phyloP scores from a whole-genome alignment of 2,329 filamentous ascomycete species.

The Diaporthe citrichinensis region DNA sequence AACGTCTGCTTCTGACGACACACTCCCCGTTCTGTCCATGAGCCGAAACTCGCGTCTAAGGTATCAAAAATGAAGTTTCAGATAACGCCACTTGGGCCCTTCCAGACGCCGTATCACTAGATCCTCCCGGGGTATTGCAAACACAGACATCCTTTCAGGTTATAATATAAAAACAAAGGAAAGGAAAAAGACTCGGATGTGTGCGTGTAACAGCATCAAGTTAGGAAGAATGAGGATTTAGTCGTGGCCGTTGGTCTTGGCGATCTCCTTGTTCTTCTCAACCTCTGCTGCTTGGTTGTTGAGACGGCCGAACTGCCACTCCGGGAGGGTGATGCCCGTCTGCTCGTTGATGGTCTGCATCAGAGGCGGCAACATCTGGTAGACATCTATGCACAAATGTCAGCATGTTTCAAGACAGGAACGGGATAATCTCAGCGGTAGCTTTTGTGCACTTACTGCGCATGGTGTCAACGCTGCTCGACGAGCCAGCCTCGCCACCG shows the following conservation, averaged over 20 bases:
- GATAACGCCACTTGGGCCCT: background rate
- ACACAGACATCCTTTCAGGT: background rate
- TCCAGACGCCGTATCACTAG: background rate
- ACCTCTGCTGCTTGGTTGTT: slow-evolving; percentile 50
- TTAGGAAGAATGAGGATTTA: background rate
- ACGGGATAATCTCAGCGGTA: no score
- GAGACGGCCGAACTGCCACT: slow-evolving; percentile 77
- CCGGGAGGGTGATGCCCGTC: slow-evolving; percentile 84
- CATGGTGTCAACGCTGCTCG: slow-evolving; percentile 72
- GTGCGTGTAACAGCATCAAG: background rate
- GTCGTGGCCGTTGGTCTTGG: slow-evolving; percentile 43
- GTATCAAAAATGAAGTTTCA: background rate
- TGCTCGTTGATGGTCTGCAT: slow-evolving; percentile 91
- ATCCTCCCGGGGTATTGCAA: slow-evolving; percentile 7
- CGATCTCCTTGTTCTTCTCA: slow-evolving; percentile 59
- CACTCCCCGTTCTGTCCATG: background rate
- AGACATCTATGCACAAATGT: slow-evolving; percentile 66
- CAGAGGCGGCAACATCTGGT: slow-evolving; percentile 86
- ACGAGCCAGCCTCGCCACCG: slow-evolving; percentile 52
- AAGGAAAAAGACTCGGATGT: background rate
- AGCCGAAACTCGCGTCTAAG: background rate
- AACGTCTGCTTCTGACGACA: background rate
- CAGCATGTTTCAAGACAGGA: no score
- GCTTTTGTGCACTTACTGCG: no score
- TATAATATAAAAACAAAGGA: background rate